phyloP scores from a whole-genome alignment of 108 stramenopile genomes.

The Skeletonema grethae region DNA sequence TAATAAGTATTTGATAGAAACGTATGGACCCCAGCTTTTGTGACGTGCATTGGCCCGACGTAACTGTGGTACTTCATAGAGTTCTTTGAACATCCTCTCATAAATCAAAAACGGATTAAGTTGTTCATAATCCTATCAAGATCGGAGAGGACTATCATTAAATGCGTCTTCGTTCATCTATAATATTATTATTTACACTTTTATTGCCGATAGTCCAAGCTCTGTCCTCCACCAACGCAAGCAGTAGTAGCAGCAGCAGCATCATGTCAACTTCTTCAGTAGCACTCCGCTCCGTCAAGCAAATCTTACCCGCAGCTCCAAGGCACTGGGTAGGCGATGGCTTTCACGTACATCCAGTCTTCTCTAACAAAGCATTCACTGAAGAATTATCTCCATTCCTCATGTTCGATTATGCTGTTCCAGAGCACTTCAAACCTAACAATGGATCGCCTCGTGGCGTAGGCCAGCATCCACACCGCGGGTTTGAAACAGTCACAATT shows the following conservation, averaged over 20 bases:
- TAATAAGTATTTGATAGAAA: too few species aligned
- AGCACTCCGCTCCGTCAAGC: conserved; percentile 37
- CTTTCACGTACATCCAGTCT: conserved; percentile 81
- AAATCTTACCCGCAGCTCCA: conserved; percentile 52
- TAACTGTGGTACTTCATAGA: too few species aligned
- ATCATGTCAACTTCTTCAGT: conserved; percentile 7
- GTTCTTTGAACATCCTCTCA: background rate
- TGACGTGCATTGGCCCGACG: too few species aligned
- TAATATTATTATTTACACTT: background rate
- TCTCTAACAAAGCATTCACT: conserved; percentile 81
- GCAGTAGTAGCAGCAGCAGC: background rate
- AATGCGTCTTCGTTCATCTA: too few species aligned
- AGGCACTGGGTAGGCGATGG: conserved; percentile 87
- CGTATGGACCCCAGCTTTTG: too few species aligned
- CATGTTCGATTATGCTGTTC: conserved; percentile 88
- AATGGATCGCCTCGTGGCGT: conserved; percentile 61
- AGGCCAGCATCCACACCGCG: conserved; percentile 88
- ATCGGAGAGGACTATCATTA: too few species aligned
- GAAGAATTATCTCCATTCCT: conserved; percentile 75
- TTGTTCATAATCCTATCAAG: too few species aligned
- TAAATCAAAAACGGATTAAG: background rate
- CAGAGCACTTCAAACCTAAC: conserved; percentile 56
- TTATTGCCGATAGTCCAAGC: background rate
- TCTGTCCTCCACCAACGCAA: background rate
- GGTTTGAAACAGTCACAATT: conserved; percentile 92